phyloP scores from a whole-genome alignment of 805 yeast species.

The Candida wancherniae region DNA sequence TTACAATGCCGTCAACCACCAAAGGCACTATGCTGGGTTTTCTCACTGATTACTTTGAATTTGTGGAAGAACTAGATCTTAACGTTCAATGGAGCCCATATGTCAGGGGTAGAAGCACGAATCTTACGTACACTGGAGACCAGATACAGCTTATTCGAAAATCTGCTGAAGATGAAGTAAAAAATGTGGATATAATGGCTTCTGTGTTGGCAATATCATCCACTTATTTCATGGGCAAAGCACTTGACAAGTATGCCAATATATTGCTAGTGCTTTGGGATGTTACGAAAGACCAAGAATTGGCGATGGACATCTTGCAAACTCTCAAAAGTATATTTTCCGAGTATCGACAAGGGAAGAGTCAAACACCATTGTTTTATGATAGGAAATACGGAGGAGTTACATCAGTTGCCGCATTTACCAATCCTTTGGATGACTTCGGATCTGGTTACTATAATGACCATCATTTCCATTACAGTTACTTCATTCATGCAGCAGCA shows the following conservation, averaged over 20 bases:
- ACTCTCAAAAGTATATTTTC: constrained; percentile 42
- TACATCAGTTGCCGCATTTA: constrained; percentile 41
- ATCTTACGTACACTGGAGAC: constrained; percentile 37
- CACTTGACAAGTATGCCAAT: constrained; percentile 42
- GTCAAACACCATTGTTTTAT: constrained; percentile 47
- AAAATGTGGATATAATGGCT: constrained; percentile 38
- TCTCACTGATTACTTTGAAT: constrained; percentile 34
- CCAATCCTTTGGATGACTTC: constrained; percentile 37
- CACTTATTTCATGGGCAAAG: constrained; percentile 50
- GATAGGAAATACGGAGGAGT: constrained; percentile 55
- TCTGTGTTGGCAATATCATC: constrained; percentile 36
- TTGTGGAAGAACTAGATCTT: constrained; percentile 37
- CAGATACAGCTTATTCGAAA: constrained; percentile 41
- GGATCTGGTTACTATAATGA: constrained; percentile 80
- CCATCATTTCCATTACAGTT: constrained; percentile 86
- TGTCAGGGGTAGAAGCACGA: constrained; percentile 28
- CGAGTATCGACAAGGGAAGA: constrained; percentile 36
- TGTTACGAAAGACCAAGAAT: constrained; percentile 40
- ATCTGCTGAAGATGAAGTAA: constrained; percentile 43
- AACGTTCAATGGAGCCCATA: constrained; percentile 44
- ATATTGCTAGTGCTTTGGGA: constrained; percentile 48
- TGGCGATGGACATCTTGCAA: constrained; percentile 30
- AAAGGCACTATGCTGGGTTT: constrained; percentile 49
- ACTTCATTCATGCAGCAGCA: constrained; percentile 79
- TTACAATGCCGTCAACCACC: constrained; percentile 46